Evolutionary conservation across 805 yeast genomes (phyloP).

Genomic region (Geotrichum ghanense): DNA sequence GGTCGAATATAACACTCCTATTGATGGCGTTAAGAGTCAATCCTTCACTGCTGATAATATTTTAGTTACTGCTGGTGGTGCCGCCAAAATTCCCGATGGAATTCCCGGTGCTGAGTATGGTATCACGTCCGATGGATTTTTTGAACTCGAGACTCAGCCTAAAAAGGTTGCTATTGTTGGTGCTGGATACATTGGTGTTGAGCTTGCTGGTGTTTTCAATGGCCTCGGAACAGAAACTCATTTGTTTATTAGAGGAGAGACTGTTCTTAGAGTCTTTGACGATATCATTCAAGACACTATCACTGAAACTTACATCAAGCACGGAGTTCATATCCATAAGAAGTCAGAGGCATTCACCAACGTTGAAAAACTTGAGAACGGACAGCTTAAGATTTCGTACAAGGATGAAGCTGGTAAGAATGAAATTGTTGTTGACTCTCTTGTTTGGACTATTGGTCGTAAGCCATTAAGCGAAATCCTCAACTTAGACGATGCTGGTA

Average conservation of each 20-base stretch:
- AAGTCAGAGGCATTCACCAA: slow-evolving; percentile 37
- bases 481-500: slow-evolving; percentile 67
- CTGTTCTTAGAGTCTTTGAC: slow-evolving; percentile 83
- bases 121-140: slow-evolving; percentile 83
- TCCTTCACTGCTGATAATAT: slow-evolving; percentile 70
- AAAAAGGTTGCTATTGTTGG: slow-evolving; percentile 91
- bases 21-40: slow-evolving; percentile 22
- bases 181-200: slow-evolving; percentile 96
- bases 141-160: slow-evolving; percentile 71
- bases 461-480: slow-evolving; percentile 53
- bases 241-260: slow-evolving; percentile 81
- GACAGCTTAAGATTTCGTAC: slow-evolving; percentile 38
- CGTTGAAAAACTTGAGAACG: slow-evolving; percentile 29
- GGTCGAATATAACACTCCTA: slow-evolving; percentile 56
- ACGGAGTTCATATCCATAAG: slow-evolving; percentile 76
- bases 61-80: slow-evolving; percentile 90
- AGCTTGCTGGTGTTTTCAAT: slow-evolving; percentile 88
- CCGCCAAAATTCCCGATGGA: slow-evolving; percentile 55
- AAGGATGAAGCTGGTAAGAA: slow-evolving; percentile 30
- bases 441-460: slow-evolving; percentile 95
- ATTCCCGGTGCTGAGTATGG: slow-evolving; percentile 80
- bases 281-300: slow-evolving; percentile 64
- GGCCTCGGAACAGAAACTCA: slow-evolving; percentile 81
- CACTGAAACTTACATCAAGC: slow-evolving; percentile 68
- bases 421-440: slow-evolving; percentile 55